These are phyloP conservation scores for Cyclostephanos tholiformis DNA, from an alignment of 108 stramenopile species.

Conservation along the genomic window DNA sequence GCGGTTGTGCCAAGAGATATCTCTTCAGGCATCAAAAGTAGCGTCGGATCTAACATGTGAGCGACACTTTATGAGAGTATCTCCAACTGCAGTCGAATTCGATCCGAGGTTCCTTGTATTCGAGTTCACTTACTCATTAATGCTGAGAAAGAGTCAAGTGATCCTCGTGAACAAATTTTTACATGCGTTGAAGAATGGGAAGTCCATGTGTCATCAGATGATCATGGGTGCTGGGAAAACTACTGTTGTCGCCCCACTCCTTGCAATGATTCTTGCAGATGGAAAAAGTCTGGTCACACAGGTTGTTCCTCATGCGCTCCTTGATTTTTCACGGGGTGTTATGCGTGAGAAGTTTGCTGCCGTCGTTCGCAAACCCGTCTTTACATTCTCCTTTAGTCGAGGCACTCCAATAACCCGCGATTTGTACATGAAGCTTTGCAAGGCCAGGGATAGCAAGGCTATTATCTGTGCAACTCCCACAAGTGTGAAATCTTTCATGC, in stretches of 20 bases:
- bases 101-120: conserved; percentile 97
- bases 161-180: conserved; percentile 95
- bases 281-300: conserved; percentile 94
- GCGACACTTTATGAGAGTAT: conserved; percentile 86
- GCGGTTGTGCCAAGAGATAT: conserved; percentile 80
- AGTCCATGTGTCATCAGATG: conserved; percentile 98
- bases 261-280: conserved; percentile 95
- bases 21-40: conserved; percentile 79
- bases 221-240: conserved; percentile 99
- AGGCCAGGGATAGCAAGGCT: conserved; percentile 92
- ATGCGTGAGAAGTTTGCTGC: conserved; percentile 97
- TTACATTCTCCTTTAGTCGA: conserved; percentile 97
- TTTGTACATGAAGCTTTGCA: conserved; percentile 92
- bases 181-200: conserved; percentile 61
- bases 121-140: conserved; percentile 95
- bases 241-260: conserved; percentile 97
- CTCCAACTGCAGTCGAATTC: conserved; percentile 78
- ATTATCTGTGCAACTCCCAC: conserved; percentile 97
- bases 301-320: conserved; percentile 97
- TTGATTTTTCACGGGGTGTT: conserved; percentile 95
- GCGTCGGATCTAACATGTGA: conserved; percentile 82
- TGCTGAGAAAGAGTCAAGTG: conserved; percentile 96
- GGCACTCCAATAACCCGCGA: conserved; percentile 90
- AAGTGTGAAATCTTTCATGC: conserved; percentile 95
- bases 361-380: conserved; percentile 95